Evolutionary conservation across 163 green algal species (phyloP), one percentile per base, ranked within the genome.

Genomic region (Chlorella variabilis): DNA sequence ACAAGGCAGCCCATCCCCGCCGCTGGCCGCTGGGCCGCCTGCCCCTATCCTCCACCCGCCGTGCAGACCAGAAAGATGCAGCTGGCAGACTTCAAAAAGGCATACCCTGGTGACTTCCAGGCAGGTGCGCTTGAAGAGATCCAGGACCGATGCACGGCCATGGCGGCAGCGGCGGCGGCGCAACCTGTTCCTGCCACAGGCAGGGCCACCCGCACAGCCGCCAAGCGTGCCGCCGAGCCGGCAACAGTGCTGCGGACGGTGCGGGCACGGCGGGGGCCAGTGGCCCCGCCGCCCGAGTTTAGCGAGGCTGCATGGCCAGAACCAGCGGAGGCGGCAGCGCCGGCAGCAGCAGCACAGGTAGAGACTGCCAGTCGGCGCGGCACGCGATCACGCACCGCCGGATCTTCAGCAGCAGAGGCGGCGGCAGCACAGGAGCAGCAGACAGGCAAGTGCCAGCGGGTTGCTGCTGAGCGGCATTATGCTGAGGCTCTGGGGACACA

Each of bases 81-180:
- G 31, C 59, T 87, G 70, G 54, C 69, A 9, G 58, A 87, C 7
- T 84, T 87, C 48, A 31, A 78, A 25, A 51, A 81, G 38, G 56
- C 80, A 17, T 87, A 78, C 66, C 77, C 78, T 1, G 70, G 83
- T 15, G 83, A 85, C 54, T 71, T 87, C 38, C 75, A 87, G 61
- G 83, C 58, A 21, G 78, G 77, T 29, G 83, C 77, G 5, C 48
- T 87, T 36, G 34, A 80, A 54, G 69, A 87, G 71, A 84, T 87
- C 38, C 49, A 61, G 58, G 41, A 82, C 31, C 62, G 71, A 39
- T 85, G 56, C 62, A 77, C 77, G 2, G 77, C 77, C 6, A 74
- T 83, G 70, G 71, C 66, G 4, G 51, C 66, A 4, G 77, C 67
- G 0, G 48, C 56, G 17, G 56, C 49, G n/a, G 70, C 62, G 20